Percentiles rank a stretch among this genome's conserved stretches.
These are phyloP conservation scores for Steccherinum ochraceum DNA, from an alignment of 768 basidiomycete genomes.

Conservation along the genomic window DNA sequence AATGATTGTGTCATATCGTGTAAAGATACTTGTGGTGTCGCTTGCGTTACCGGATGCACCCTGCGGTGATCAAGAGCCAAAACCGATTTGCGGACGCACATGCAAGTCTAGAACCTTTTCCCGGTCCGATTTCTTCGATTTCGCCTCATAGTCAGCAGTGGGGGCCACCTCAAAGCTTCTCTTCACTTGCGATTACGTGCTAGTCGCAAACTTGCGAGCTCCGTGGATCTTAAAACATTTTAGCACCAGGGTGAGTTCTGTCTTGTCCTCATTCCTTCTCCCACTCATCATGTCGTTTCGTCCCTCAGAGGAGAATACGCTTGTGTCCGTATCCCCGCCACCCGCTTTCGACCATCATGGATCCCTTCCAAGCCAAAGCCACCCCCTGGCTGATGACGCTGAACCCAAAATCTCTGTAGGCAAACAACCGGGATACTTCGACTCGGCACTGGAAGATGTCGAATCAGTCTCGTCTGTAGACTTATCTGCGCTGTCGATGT, in stretches of 20 bases:
- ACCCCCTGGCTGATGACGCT: background rate
- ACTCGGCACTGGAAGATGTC: background rate
- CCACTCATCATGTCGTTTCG: background rate
- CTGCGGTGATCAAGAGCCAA: too few species aligned
- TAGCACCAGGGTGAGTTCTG: background rate
- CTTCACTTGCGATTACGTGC: background rate
- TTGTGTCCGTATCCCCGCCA: background rate
- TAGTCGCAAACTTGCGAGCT: background rate
- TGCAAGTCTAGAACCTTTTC: too few species aligned
- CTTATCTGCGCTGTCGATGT: slow-evolving; percentile 9
- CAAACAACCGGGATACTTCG: background rate
- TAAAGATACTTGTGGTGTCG: background rate
- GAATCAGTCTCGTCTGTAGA: slow-evolving; percentile 7
- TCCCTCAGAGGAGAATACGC: background rate
- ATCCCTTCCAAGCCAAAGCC: background rate
- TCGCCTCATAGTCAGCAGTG: background rate
- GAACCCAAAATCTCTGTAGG: background rate
- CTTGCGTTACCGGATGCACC: too few species aligned
- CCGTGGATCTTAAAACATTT: background rate
- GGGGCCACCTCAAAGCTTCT: background rate
- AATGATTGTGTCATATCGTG: background rate
- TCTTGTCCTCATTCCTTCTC: background rate
- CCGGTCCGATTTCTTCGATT: background rate
- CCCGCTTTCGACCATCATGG: background rate
- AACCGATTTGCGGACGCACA: too few species aligned